A percentile compares a stretch with the other conserved stretches of the same genome.
These are phyloP conservation scores for Sequoia sempervirens DNA, from an alignment of 75 land plant genomes.

Conservation along the genomic window DNA sequence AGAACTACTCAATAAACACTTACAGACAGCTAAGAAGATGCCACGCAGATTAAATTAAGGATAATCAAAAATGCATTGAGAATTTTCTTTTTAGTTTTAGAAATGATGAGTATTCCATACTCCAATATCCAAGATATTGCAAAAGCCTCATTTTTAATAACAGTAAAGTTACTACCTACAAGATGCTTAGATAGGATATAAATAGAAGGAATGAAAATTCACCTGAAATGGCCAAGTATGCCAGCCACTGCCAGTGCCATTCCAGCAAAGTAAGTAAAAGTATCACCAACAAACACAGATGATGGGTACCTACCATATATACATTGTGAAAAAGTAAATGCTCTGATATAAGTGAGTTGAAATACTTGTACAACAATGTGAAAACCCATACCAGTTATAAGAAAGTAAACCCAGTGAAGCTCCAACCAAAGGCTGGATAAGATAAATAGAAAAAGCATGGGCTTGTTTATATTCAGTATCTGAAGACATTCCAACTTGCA, in stretches of 20 bases:
- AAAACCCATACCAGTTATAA: conserved; percentile 72
- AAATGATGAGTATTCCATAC: background rate
- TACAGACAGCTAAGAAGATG: background rate
- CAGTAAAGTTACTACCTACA: background rate
- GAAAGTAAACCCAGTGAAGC: conserved; percentile 83
- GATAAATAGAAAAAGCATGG: conserved; percentile 90
- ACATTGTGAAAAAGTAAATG: background rate
- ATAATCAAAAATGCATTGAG: background rate
- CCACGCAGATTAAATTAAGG: background rate
- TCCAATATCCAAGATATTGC: background rate
- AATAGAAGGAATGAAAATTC: background rate
- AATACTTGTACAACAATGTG: background rate
- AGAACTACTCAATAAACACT: background rate
- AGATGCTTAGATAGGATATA: background rate
- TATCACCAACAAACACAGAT: conserved; percentile 98
- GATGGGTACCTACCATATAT: conserved; percentile 80
- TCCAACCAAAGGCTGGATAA: conserved; percentile 77
- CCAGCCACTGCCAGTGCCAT: conserved; percentile 97
- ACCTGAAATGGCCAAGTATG: conserved; percentile 97
- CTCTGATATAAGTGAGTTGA: background rate
- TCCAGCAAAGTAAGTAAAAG: conserved; percentile 96
- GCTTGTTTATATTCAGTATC: conserved; percentile 71
- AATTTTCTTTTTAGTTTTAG: background rate
- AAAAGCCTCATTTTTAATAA: background rate
- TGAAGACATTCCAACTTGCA: conserved; percentile 71